Conservation (phyloP, 1,284 basidiomycete genomes). For the Peniophora sp. region DNA sequence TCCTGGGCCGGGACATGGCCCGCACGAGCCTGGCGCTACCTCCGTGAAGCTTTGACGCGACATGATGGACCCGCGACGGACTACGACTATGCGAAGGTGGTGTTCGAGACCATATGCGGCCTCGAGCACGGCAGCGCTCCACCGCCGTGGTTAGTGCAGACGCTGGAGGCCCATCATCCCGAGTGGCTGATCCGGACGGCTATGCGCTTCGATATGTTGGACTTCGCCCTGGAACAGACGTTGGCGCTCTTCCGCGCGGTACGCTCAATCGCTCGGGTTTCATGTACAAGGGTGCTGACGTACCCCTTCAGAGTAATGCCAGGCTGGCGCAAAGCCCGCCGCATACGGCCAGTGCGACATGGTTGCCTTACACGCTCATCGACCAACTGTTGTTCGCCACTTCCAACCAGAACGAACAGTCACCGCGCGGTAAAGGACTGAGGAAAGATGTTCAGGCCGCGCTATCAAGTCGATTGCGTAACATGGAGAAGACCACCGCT, state of each 20-base stretch:
- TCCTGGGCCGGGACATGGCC: conserved; percentile 79
- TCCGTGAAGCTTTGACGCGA: conserved; percentile 72
- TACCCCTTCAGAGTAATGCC: conserved; percentile 41
- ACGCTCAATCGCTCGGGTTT: conserved; percentile 11
- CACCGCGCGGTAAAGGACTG: conserved; percentile 29
- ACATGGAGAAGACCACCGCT: conserved; percentile 45
- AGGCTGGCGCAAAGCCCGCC: conserved; percentile 46
- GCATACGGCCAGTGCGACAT: conserved; percentile 55
- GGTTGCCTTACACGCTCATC: conserved; percentile 81
- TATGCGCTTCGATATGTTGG: conserved; percentile 74
- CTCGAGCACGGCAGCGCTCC: conserved; percentile 54
- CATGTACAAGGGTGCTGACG: too few species aligned
- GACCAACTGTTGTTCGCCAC: conserved; percentile 78
- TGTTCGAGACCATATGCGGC: conserved; percentile 70
- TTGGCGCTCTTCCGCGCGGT: conserved; percentile 68
- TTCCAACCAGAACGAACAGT: conserved; percentile 38
- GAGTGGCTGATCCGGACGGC: conserved; percentile 72
- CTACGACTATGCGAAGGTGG: conserved; percentile 67
- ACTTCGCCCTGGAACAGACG: conserved; percentile 69
- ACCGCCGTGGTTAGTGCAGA: conserved; percentile 78
- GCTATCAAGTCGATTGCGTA: conserved; percentile 51
- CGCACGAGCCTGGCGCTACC: conserved; percentile 83
- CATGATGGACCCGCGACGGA: conserved; percentile 73
- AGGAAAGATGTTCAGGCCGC: conserved; percentile 47
- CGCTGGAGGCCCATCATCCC: conserved; percentile 62